Conservation (phyloP, 805 yeast species). For the Hanseniaspora meyeri region DNA sequence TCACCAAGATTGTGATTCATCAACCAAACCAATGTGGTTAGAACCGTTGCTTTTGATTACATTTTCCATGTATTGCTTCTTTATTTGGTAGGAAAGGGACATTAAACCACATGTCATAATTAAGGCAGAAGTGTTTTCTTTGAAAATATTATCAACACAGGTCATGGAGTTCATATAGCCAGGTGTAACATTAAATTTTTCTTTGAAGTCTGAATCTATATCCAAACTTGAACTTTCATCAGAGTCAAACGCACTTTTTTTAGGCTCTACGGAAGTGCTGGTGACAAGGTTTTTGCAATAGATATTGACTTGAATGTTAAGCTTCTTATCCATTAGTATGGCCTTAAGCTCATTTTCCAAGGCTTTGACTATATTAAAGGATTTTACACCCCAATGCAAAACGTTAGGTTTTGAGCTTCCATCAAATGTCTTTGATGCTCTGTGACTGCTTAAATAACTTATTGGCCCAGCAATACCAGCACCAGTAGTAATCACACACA, state of each 20-base stretch:
- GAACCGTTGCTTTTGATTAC: conserved; percentile 19
- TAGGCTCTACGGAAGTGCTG: not conserved
- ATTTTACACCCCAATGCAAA: conserved; percentile 12
- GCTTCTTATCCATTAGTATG: not conserved
- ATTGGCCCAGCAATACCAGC: conserved; percentile 12
- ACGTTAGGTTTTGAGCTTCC: not conserved
- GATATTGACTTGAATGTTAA: not conserved
- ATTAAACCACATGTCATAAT: conserved; percentile 48
- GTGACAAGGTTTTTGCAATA: not conserved
- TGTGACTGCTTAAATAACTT: conserved; percentile 1
- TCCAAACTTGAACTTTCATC: not conserved
- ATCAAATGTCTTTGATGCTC: not conserved
- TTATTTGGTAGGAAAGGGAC: conserved; percentile 41
- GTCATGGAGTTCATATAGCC: not conserved
- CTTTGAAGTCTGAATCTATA: not conserved
- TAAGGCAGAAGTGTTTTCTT: conserved; percentile 23
- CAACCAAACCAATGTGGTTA: conserved; percentile 43
- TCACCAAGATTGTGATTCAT: conserved; percentile 50
- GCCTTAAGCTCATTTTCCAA: not conserved
- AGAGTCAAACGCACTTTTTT: not conserved
- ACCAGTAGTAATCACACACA: conserved; percentile 3
- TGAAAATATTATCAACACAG: not conserved
- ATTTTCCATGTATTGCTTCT: conserved; percentile 33
- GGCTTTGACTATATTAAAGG: conserved; percentile 4
- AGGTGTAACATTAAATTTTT: not conserved